Evolutionary conservation across 2,329 filamentous ascomycete genomes (phyloP).

Genomic region (Sporothrix globosa): DNA sequence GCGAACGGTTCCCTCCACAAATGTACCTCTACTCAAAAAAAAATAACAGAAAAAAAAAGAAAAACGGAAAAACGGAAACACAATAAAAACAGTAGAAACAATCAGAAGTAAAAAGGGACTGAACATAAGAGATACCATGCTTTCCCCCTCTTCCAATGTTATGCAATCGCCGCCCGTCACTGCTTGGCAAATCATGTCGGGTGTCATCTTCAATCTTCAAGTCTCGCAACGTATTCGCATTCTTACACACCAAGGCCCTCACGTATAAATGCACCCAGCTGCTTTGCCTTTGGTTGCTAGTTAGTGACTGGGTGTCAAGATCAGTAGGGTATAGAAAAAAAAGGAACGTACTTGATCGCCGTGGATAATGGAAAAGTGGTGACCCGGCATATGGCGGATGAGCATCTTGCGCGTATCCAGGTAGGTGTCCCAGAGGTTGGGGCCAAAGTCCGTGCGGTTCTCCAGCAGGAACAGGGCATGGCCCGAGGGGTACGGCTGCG

Average conservation of each 20-base stretch:
- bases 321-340: background rate
- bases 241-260: conserved; percentile 41
- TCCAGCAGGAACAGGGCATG: conserved; percentile 72
- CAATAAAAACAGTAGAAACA: background rate
- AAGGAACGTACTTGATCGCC: conserved; percentile 49
- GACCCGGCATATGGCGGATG: conserved; percentile 69
- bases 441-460: conserved; percentile 71
- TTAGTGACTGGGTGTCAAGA: background rate
- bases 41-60: background rate
- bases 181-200: background rate
- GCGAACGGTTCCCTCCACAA: background rate
- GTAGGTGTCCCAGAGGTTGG: conserved; percentile 71
- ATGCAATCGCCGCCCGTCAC: too few relatives aligned
- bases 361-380: conserved; percentile 79
- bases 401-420: conserved; percentile 64
- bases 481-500: conserved; percentile 61
- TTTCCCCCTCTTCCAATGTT: too few relatives aligned
- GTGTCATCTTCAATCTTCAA: background rate
- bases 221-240: too few relatives aligned
- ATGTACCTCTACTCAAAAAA: background rate
- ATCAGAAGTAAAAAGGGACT: background rate
- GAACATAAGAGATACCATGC: background rate
- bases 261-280: conserved; percentile 44
- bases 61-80: background rate
- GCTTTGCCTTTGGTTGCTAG: conserved; percentile 44